Percentiles rank a stretch among this genome's conserved stretches.
These are phyloP conservation scores for Xerocomellus amylosporus DNA, from an alignment of 768 basidiomycete species.

Conservation along the genomic window DNA sequence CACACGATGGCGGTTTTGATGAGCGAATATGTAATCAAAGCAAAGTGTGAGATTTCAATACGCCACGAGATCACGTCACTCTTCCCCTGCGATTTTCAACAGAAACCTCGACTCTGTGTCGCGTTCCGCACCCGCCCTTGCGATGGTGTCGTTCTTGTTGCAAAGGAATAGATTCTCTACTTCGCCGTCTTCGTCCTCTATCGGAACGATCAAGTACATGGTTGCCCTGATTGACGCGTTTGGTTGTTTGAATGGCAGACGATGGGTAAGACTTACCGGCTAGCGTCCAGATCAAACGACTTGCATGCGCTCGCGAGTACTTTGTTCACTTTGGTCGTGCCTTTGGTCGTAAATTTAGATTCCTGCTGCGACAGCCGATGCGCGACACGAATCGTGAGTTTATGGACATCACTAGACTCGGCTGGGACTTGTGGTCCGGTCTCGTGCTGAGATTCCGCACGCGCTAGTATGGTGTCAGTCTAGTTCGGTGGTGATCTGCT, in stretches of 20 bases:
- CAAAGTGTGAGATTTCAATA: neutral
- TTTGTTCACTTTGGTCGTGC: constrained; percentile 30
- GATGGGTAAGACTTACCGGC: constrained; percentile 14
- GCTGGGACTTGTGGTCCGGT: neutral
- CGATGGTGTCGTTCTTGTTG: constrained; percentile 26
- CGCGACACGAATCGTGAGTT: constrained; percentile 31
- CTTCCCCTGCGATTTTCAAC: constrained; percentile 22
- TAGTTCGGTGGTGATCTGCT: neutral
- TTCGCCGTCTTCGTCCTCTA: constrained; percentile 24
- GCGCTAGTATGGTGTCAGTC: neutral
- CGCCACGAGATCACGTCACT: constrained; percentile 8
- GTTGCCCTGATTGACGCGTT: constrained; percentile 14
- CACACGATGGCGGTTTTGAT: neutral
- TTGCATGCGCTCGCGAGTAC: constrained; percentile 28
- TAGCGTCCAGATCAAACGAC: constrained; percentile 26
- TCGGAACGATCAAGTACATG: constrained; percentile 25
- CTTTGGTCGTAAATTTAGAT: constrained; percentile 31
- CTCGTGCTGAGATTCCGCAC: constrained; percentile 7
- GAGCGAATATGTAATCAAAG: neutral
- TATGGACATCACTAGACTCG: constrained; percentile 10
- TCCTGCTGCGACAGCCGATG: constrained; percentile 30
- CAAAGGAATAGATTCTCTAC: constrained; percentile 31
- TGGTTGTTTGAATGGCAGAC: neutral
- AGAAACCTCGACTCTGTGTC: constrained; percentile 23
- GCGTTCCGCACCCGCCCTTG: constrained; percentile 26